A percentile compares a stretch with the other conserved stretches of the same genome.
phyloP scores from a whole-genome alignment of 148 eudicot genomes.

The Beta vulgaris region DNA sequence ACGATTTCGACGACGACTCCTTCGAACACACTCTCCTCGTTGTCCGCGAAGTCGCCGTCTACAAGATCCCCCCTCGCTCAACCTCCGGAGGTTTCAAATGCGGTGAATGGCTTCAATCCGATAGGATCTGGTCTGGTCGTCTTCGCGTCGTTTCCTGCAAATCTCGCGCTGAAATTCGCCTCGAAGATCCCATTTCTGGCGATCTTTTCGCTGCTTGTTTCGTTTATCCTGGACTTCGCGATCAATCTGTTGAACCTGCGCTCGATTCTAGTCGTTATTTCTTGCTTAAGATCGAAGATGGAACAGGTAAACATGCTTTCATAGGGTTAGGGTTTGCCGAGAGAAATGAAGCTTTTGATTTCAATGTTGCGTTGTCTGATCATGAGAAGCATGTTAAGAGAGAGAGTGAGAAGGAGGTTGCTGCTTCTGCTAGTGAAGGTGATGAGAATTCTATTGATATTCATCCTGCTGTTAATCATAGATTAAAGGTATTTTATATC shows the following conservation, averaged over 20 bases:
- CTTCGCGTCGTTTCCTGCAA: conserved; percentile 82
- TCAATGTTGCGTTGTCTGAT: conserved; percentile 93
- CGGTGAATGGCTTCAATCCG: conserved; percentile 98
- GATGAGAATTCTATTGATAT: conserved; percentile 65
- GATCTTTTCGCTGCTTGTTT: conserved; percentile 93
- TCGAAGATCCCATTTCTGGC: conserved; percentile 86
- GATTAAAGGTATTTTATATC: conserved; percentile 58
- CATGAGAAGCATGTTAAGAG: conserved; percentile 87
- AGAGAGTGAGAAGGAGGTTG: conserved; percentile 55
- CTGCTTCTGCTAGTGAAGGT: conserved; percentile 25
- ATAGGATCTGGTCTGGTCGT: conserved; percentile 97
- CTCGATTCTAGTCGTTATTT: conserved; percentile 90
- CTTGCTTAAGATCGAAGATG: conserved; percentile 88
- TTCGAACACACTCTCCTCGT: conserved; percentile 96
- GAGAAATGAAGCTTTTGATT: conserved; percentile 96
- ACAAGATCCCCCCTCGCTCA: conserved; percentile 91
- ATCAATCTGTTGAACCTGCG: conserved; percentile 71
- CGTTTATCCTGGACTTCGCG: conserved; percentile 69
- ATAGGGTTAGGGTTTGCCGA: conserved; percentile 85
- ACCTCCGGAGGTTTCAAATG: conserved; percentile 94
- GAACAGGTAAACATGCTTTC: conserved; percentile 89
- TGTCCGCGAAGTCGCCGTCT: conserved; percentile 89
- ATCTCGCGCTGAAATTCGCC: conserved; percentile 82
- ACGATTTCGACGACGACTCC: conserved; percentile 67
- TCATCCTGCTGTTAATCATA: conserved; percentile 94